These are phyloP conservation scores for Boletus edulis DNA, from an alignment of 768 basidiomycete genomes.

Conservation along the genomic window DNA sequence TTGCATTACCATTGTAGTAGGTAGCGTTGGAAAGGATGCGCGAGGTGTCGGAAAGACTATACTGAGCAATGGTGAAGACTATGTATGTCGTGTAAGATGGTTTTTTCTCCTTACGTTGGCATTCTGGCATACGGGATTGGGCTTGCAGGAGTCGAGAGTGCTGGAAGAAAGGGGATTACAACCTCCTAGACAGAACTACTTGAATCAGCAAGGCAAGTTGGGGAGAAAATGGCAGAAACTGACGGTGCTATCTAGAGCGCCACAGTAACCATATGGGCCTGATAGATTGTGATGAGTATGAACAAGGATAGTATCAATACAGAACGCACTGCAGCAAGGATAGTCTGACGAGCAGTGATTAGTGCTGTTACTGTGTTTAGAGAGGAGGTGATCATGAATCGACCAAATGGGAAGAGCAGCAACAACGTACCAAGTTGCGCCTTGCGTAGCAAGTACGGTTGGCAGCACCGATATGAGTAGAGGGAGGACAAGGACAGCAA, in stretches of 20 bases:
- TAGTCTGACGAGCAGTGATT: conserved; percentile 33
- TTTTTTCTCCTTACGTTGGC: conserved; percentile 43
- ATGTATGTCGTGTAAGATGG: not conserved
- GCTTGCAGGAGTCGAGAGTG: conserved; percentile 61
- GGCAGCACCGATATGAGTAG: conserved; percentile 18
- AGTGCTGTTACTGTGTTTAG: conserved; percentile 35
- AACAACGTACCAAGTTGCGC: conserved; percentile 27
- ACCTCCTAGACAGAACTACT: conserved; percentile 80
- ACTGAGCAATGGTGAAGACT: conserved; percentile 34
- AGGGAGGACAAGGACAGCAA: conserved; percentile 14
- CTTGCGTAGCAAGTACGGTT: conserved; percentile 19
- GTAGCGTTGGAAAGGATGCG: conserved; percentile 66
- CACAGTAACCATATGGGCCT: conserved; percentile 59
- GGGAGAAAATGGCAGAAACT: conserved; percentile 7
- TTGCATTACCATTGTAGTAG: conserved; percentile 70
- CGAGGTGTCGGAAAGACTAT: conserved; percentile 61
- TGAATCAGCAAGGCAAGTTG: conserved; percentile 5
- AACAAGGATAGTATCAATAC: not conserved
- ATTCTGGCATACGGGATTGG: conserved; percentile 69
- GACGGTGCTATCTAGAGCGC: conserved; percentile 27
- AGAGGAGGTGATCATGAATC: not conserved
- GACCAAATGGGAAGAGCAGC: not conserved
- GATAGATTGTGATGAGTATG: not conserved
- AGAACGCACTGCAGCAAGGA: conserved; percentile 44
- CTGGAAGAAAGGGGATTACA: conserved; percentile 77